Evolutionary conservation across 176 grass and related monocot genomes (phyloP).

Genomic region (Ampelocalamus luodianensis): DNA sequence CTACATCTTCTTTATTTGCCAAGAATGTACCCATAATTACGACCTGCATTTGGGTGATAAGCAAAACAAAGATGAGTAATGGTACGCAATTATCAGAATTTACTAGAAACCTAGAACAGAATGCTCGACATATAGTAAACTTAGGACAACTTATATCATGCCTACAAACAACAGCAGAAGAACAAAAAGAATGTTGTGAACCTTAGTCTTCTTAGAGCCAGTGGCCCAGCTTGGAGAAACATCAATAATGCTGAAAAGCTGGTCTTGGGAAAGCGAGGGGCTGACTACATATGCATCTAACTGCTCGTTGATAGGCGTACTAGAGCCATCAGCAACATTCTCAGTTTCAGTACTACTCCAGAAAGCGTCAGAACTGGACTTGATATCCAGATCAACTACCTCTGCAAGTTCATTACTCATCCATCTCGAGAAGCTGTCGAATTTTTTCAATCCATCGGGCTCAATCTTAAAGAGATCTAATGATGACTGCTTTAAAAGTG

Average conservation of each 20-base stretch:
- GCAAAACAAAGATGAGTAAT: constrained; percentile 14
- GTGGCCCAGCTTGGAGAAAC: constrained; percentile 87
- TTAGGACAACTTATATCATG: neutral
- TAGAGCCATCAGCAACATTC: constrained; percentile 65
- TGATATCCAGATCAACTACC: constrained; percentile 79
- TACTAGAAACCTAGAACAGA: constrained; percentile 5
- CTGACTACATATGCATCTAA: constrained; percentile 78
- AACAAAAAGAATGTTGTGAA: constrained; percentile 35
- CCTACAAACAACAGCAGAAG: neutral
- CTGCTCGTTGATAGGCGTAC: constrained; percentile 72
- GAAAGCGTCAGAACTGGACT: constrained; percentile 79
- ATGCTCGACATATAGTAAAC: constrained; percentile 14
- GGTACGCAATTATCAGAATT: constrained; percentile 10
- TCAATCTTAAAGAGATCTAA: constrained; percentile 67
- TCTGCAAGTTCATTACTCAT: constrained; percentile 90
- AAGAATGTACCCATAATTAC: constrained; percentile 92
- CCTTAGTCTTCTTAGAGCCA: constrained; percentile 65
- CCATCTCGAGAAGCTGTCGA: constrained; percentile 96
- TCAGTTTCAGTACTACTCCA: constrained; percentile 73
- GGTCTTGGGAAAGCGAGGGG: constrained; percentile 90
- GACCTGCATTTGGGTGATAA: constrained; percentile 60
- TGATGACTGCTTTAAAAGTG: constrained; percentile 72
- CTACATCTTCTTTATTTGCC: constrained; percentile 78
- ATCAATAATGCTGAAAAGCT: constrained; percentile 98
- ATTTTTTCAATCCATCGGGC: constrained; percentile 89